Evolutionary conservation across 495 filamentous ascomycete species (phyloP), one percentile per base, ranked within the genome.

Genomic region (Penicillium steckii): DNA sequence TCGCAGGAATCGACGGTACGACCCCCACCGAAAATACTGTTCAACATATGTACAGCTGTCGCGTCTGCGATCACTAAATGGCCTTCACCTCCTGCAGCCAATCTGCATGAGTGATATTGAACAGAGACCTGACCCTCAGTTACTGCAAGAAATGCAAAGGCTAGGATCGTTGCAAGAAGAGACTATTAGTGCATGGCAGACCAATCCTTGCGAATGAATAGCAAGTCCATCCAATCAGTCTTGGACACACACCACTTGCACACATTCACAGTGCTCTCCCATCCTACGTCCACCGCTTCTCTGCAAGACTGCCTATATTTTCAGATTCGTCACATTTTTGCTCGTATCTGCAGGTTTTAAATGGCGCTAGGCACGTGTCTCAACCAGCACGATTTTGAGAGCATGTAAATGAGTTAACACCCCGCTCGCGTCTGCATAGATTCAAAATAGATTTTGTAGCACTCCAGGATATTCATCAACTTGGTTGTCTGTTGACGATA

Each of bases 41-140:
- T 59, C 56, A 9, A 49, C n/a, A 15, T 55, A 58, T 38, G 52
- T 58, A 4, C 55, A 58, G 35, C 42, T 58, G 48, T 54, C 44
- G 33, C 8, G 52, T 8, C 44, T 59, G 7, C 13, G 43, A 46
- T 56, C 56, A 44, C 27, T 44, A 3, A 26, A 22, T 13, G 52
- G 56, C 13, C 26, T 56, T 22, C 17, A 59, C 44, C 52, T 59
- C 37, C 18, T 50, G 35, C 44, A 59, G 45, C 12, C 6, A 12
- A 37, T 37, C 17, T 9, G 3, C 2, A 18, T 37, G 33, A 8
- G 2, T 3, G 33, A 37, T n/a, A 5, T 37, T n/a, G 4, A 37
- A 17, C 7, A 2, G 1, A 8, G 7, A 17, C 33, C 33, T 37
- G 33, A 37, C 13, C 13, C 17, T 17, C 3, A 8, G 2, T 3